Conservation (phyloP, 495 filamentous ascomycete species). For the Hypomontagnella monticulosa region DNA sequence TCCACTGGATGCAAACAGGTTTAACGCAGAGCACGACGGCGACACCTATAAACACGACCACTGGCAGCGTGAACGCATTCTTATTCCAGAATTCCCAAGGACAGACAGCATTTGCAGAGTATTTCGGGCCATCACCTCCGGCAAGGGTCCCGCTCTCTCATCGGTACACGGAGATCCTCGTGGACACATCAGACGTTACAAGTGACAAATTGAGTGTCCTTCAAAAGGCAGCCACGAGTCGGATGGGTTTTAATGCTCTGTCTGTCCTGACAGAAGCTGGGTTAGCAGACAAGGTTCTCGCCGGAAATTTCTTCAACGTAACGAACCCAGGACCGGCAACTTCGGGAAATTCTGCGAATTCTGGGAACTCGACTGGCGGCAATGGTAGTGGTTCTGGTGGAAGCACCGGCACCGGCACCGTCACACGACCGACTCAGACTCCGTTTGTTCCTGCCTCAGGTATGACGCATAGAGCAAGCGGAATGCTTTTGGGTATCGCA, state of each 20-base stretch:
- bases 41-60: constrained; percentile 43
- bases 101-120: constrained; percentile 43
- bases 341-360: constrained; percentile 21
- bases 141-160: constrained; percentile 54
- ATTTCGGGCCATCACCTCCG: constrained; percentile 53
- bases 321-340: constrained; percentile 53
- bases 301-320: constrained; percentile 58
- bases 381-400: constrained; percentile 13
- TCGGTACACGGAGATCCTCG: constrained; percentile 52
- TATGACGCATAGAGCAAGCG: constrained; percentile 31
- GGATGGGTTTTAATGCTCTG: constrained; percentile 45
- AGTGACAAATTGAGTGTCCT: constrained; percentile 38
- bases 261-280: constrained; percentile 45
- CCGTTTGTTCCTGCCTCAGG: constrained; percentile 27
- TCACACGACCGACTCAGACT: constrained; percentile 14
- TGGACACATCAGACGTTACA: constrained; percentile 50
- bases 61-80: constrained; percentile 45
- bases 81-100: constrained; percentile 44
- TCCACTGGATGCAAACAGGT: constrained; percentile 57
- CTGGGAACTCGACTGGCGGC: constrained; percentile 33
- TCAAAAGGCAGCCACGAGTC: constrained; percentile 42
- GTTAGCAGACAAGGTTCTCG: constrained; percentile 47
- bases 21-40: constrained; percentile 47
- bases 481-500: constrained; percentile 28
- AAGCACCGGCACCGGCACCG: constrained; percentile 24